Evolutionary conservation across 495 filamentous ascomycete genomes (phyloP).

Genomic region (Pyronema omphalodes): DNA sequence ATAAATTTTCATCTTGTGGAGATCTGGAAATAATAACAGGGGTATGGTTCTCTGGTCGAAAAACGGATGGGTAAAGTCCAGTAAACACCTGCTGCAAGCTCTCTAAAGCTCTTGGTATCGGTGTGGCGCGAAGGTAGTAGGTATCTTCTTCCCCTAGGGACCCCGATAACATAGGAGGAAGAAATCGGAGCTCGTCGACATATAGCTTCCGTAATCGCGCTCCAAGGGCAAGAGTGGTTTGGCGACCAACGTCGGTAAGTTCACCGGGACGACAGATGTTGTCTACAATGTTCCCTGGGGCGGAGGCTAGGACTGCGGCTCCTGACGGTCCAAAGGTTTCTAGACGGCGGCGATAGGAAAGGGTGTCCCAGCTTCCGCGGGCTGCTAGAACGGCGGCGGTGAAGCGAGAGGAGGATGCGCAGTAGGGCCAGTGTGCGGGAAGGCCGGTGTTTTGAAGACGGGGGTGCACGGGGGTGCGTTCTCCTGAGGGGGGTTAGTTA

Average conservation of each 20-base stretch:
- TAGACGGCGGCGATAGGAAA: constrained; percentile 14
- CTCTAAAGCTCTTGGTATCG: not conserved
- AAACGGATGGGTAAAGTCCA: constrained; percentile 47
- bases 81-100: constrained; percentile 66
- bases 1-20: constrained; percentile 71
- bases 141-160: constrained; percentile 28
- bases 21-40: constrained; percentile 24
- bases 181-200: constrained; percentile 69
- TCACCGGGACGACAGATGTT: constrained; percentile 48
- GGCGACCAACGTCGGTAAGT: constrained; percentile 69
- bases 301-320: constrained; percentile 4
- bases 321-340: constrained; percentile 14
- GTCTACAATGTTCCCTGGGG: not conserved
- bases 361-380: constrained; percentile 12
- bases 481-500: constrained; percentile 30
- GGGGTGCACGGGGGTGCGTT: constrained; percentile 67
- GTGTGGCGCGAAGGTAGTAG: constrained; percentile 49
- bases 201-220: constrained; percentile 65
- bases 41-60: too few species aligned
- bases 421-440: constrained; percentile 74
- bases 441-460: constrained; percentile 86
- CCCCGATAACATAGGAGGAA: constrained; percentile 47
- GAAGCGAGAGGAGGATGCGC: constrained; percentile 52
- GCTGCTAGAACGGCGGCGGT: constrained; percentile 46
- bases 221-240: constrained; percentile 69